Evolutionary conservation across 208 protist genomes (phyloP), one percentile per base, ranked within the genome.

Genomic region (Leishmania major): DNA sequence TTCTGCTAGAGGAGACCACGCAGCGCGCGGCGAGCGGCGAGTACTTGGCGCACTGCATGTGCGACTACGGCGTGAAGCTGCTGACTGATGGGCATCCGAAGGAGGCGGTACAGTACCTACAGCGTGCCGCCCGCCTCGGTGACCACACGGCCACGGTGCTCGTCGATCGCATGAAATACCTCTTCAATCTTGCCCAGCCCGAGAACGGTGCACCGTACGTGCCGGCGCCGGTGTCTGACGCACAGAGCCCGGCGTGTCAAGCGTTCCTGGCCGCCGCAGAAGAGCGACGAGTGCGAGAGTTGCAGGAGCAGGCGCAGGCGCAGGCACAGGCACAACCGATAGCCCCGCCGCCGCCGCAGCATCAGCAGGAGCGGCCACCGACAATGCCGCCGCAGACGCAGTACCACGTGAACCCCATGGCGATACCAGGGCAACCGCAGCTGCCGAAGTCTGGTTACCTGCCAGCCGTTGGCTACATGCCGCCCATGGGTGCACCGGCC

Each of bases 1-100:
- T 91, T 49, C 66, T 95, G 76, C 86, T 96, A 37, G 94, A 97
- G 83, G 88, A 95, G 69, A 89, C 88, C 3, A 91, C 91, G 62
- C 87, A 90, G 60, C 85, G 87, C 0, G 79, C 83, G 22, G 86
- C 88, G 28, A 88, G 80, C 53, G 83, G 87, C 49, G 67, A 57
- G 15, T 92, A 85, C 79, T 83, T 95, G 78, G 88, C 91, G 28
- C 83, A 93, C 47, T 91, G 86, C 77, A 89, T 97, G 69, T 88
- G 84, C 69, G 79, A 88, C 59, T 90, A 92, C 75, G 94, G 89
- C 35, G 82, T 88, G 71, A 73, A 82, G 55, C 77, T 97, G 55
- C 67, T 94, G 25, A 75, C 79, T 31, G 88, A 88, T 37, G 92
- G 92, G 0, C 79, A 91, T 72, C 60, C 83, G 4, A 73, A 86